Evolutionary conservation across 306 rosid species (phyloP).

Genomic region (Vigna mungo): DNA sequence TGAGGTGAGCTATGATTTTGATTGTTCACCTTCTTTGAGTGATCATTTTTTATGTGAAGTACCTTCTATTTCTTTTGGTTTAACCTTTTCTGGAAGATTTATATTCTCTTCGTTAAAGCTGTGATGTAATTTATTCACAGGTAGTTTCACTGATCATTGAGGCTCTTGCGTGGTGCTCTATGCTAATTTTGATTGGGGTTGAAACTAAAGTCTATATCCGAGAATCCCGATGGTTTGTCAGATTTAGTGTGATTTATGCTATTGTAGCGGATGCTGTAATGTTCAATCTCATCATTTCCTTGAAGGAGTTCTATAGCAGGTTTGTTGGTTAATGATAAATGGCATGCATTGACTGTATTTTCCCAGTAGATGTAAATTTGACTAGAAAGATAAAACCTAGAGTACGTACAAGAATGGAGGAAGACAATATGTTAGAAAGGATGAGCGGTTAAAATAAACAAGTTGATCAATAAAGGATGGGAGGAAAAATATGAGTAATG

Average conservation of each 20-base stretch:
- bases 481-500: not conserved
- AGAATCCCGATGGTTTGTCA: constrained; percentile 87
- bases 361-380: not conserved
- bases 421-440: constrained; percentile 8
- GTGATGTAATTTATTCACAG: constrained; percentile 58
- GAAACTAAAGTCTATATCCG: constrained; percentile 81
- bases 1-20: constrained; percentile 68
- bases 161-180: constrained; percentile 80
- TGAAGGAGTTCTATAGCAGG: constrained; percentile 75
- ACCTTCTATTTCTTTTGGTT: constrained; percentile 38
- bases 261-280: constrained; percentile 79
- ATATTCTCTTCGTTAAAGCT: constrained; percentile 39
- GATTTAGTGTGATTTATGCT: constrained; percentile 81
- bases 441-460: constrained; percentile 13
- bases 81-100: constrained; percentile 26
- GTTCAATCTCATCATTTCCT: constrained; percentile 78
- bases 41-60: constrained; percentile 17
- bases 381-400: constrained; percentile 6
- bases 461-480: constrained; percentile 14
- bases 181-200: constrained; percentile 76
- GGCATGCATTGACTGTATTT: not conserved
- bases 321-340: constrained; percentile 44
- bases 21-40: not conserved
- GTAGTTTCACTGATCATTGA: constrained; percentile 62
- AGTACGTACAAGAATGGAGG: not conserved